Percentiles rank a stretch among this genome's conserved stretches.
Conservation (phyloP, 192 early-diverging fungal genomes). For the Kappamyces sp. region DNA sequence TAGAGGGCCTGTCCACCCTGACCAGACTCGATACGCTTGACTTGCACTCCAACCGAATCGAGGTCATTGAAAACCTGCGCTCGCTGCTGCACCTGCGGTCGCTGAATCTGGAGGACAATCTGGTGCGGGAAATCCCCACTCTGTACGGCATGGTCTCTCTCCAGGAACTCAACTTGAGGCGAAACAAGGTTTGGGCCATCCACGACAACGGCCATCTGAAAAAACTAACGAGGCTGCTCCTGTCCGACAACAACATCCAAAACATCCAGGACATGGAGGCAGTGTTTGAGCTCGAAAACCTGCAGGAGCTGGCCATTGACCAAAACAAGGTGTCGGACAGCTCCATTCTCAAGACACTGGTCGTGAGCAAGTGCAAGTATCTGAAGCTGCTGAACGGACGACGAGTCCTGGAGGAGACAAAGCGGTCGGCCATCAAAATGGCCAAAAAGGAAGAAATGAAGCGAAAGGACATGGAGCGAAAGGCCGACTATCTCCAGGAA, state of each 20-base stretch:
- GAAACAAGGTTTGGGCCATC: constrained; percentile 38
- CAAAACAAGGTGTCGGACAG: constrained; percentile 30
- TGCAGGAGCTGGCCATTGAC: constrained; percentile 29
- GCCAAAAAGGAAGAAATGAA: constrained; percentile 37
- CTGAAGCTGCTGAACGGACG: constrained; percentile 43
- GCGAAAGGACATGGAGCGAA: constrained; percentile 34
- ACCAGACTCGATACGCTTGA: constrained; percentile 47
- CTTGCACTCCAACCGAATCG: constrained; percentile 44
- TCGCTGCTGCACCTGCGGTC: constrained; percentile 35
- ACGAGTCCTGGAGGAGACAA: constrained; percentile 44
- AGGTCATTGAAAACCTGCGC: constrained; percentile 37
- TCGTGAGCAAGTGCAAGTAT: constrained; percentile 29
- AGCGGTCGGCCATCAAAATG: constrained; percentile 31
- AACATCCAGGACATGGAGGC: constrained; percentile 30
- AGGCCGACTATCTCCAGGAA: constrained; percentile 6
- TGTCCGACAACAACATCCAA: constrained; percentile 30
- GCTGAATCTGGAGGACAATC: constrained; percentile 50
- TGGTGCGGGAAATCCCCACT: constrained; percentile 20
- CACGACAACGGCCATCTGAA: constrained; percentile 18
- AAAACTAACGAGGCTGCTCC: constrained; percentile 22
- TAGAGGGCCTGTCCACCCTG: constrained; percentile 29
- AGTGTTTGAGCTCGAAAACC: constrained; percentile 18
- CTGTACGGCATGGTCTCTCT: constrained; percentile 22
- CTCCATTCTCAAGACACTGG: constrained; percentile 28
- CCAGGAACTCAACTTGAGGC: constrained; percentile 42